phyloP scores from a whole-genome alignment of 257 asterid genomes.

The Voacanga thouarsii region DNA sequence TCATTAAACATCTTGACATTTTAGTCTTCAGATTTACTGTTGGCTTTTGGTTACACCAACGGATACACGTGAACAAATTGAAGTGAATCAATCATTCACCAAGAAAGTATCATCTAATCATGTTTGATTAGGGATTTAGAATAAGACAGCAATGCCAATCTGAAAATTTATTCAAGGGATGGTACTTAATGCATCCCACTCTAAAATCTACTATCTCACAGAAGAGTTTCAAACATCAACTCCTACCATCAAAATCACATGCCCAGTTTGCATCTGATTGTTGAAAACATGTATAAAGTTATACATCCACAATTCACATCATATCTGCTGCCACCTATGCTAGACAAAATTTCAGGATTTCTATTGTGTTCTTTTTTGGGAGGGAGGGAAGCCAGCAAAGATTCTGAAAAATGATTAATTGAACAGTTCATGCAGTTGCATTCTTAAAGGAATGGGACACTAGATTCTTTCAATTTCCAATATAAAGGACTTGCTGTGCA shows the following conservation, averaged over 20 bases:
- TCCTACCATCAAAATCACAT: neutral
- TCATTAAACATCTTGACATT: neutral
- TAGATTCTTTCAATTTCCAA: neutral
- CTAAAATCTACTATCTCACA: neutral
- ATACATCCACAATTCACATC: neutral
- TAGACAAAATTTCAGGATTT: neutral
- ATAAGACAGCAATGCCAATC: neutral
- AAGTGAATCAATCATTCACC: neutral
- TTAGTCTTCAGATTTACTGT: neutral
- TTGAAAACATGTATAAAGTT: neutral
- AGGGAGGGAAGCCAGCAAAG: neutral
- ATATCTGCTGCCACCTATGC: neutral
- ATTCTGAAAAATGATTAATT: neutral
- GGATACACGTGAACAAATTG: neutral
- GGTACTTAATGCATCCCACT: neutral
- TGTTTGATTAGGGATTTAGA: neutral
- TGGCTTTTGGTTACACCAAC: neutral
- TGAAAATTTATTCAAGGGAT: neutral
- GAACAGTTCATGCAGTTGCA: neutral
- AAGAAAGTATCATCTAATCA: too few species aligned
- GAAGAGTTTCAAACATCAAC: neutral
- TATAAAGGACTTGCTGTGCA: neutral
- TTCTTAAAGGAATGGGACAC: neutral
- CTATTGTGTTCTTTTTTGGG: neutral
- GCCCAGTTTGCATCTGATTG: neutral